phyloP scores from a whole-genome alignment of 2,329 filamentous ascomycete genomes.

The Plenodomus biglobosus region DNA sequence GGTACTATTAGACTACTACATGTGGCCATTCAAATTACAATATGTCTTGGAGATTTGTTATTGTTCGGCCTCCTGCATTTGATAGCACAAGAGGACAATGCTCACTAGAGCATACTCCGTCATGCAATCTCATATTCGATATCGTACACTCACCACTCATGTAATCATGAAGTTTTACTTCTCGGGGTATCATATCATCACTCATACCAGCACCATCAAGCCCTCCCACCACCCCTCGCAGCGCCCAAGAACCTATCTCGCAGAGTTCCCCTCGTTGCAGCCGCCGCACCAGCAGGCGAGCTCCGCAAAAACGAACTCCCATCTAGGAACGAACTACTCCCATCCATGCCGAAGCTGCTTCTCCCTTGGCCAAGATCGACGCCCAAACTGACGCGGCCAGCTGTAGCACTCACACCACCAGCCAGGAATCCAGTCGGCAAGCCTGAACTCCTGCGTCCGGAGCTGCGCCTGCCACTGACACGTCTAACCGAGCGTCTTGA shows the following conservation, averaged over 20 bases:
- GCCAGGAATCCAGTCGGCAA: constrained; percentile 10
- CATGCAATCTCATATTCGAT: constrained; percentile 1
- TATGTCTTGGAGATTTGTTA: too few species aligned
- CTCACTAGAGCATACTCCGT: too few species aligned
- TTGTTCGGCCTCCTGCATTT: too few species aligned
- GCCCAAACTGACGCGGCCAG: constrained; percentile 18
- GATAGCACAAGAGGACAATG: too few species aligned
- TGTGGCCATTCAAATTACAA: too few species aligned
- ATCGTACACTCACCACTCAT: constrained; percentile 4
- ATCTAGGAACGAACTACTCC: constrained; percentile 41
- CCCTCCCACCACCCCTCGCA: constrained; percentile 17
- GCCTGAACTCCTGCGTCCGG: constrained; percentile 24
- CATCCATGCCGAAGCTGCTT: constrained; percentile 38
- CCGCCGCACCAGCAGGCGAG: constrained; percentile 29
- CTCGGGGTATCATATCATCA: background rate
- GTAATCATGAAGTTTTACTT: background rate
- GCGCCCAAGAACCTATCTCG: constrained; percentile 33
- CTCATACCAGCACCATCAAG: background rate
- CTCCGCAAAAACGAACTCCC: constrained; percentile 42
- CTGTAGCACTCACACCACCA: constrained; percentile 4
- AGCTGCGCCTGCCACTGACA: constrained; percentile 23
- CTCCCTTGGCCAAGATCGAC: constrained; percentile 27
- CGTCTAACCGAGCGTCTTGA: constrained; percentile 23
- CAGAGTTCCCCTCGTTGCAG: constrained; percentile 31
- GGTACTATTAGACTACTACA: too few species aligned